Evolutionary conservation across 495 filamentous ascomycete genomes (phyloP), one percentile per base, ranked within the genome.

Genomic region (Aspergillus kassunensis): DNA sequence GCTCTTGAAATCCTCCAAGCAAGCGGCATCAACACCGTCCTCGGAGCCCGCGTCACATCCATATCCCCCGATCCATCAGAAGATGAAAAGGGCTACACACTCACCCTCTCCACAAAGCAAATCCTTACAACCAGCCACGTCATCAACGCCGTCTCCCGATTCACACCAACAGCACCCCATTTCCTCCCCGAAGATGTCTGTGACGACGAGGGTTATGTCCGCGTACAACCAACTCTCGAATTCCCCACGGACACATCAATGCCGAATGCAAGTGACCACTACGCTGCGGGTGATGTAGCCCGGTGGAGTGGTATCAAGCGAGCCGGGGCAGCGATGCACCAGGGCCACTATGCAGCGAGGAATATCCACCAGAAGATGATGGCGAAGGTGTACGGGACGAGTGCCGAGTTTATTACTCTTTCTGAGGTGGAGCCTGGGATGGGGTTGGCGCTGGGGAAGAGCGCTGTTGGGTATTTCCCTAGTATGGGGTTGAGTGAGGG

Each of bases 241-340:
- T 81, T 82, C 58, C 61, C 67, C 1, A 49, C 59, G 0, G 54
- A 59, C 4, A 16, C 20, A 2, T 20, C 31, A 7, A 61, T 77
- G 1, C 69, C 80, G n/a, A 82, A 85, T 51, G 58, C 75, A 11
- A 56, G 57, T 1, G 60, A 70, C 35, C 86, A 88, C 62, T 85
- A 80, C 53, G 84, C 81, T n/a, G 66, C 69, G 11, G 72, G 72
- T 2, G 72, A 76, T 43, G 53, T 74, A 5, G 65, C 63, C 1
- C 55, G 60, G 4, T 87, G 84, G 85, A 74, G 78, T 0, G 85
- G 84, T 18, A 88, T 87, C 66, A 87, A 86, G 68, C 78, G 86
- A 24, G 86, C 82, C 59, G 86, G 86, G 24, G 77, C 66, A 4
- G 86, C 86, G 11, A 81, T 89, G 76, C 76, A 84, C 47, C 80